Evolutionary conservation across 225 moss, liverwort and hornwort species (phyloP), one percentile per base, ranked within the genome.

Genomic region (Ulota crispa): DNA sequence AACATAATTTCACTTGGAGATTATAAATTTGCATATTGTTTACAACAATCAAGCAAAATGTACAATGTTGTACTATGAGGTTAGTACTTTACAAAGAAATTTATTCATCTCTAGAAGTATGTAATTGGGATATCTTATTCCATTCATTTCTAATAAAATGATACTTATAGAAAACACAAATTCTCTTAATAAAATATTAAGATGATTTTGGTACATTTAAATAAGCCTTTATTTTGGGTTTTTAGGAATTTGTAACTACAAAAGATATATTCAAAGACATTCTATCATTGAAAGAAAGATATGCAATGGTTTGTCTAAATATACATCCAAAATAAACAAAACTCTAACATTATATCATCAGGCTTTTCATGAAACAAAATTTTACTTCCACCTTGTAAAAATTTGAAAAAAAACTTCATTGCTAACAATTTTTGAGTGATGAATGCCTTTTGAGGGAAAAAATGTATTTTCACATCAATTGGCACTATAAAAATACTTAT

Each of bases 351-450:
- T 10, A 32, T 24, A 1, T 9, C 6, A 53, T 32, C 9, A 39
- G 9, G 2, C 0, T 53, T 1, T 53, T 52, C 7, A 34, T 52
- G 0, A 32, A 47, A 30, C 0, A 16, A 37, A 16, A 18, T 50
- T 18, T 50, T 9, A 50, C 15, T 15, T 76, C 4, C 1, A 64
- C 8, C 5, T 32, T 9, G 2, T 32, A 53, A 2, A 30, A 77
- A 66, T 12, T 34, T 13, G 0, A 45, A 10, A 50, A n/a, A 28
- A 28, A 7, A 20, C 4, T 23, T 27, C 2, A 28, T 20, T 61
- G 7, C 11, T 6, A 28, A 28, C 0, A 0, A 41, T 1, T 60
- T 3, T 0, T 24, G 0, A 52, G 3, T 9, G 5, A 32, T n/a
- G 16, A 27, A 55, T 55, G 4, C 1, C 19, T 6, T 39, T 26